Percentiles rank a stretch among this genome's conserved stretches.
phyloP scores from a whole-genome alignment of 345 rosid genomes.

The Psidium friedrichsthalianum region DNA sequence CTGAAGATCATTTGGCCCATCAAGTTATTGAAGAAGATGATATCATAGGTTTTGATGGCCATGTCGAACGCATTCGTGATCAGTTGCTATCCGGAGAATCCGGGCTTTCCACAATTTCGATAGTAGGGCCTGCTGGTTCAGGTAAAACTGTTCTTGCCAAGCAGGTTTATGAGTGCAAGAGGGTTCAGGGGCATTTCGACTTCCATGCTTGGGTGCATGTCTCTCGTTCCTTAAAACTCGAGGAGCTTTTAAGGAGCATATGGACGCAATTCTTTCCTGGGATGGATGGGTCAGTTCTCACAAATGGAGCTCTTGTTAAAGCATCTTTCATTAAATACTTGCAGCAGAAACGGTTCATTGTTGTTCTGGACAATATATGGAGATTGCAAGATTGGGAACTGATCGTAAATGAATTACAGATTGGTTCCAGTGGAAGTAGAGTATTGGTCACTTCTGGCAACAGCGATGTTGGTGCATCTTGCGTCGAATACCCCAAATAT shows the following conservation, averaged over 20 bases:
- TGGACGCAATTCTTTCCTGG: background rate
- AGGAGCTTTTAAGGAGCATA: conserved; percentile 1
- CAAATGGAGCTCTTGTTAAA: background rate
- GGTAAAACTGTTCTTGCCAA: conserved; percentile 10
- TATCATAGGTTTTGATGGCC: background rate
- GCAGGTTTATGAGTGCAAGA: conserved; percentile 1
- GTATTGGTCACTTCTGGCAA: conserved; percentile 1
- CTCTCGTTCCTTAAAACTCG: background rate
- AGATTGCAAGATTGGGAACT: background rate
- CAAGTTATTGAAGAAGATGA: background rate
- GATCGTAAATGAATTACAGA: background rate
- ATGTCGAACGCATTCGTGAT: background rate
- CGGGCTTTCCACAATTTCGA: background rate
- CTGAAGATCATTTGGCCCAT: background rate
- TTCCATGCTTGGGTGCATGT: conserved; percentile 2
- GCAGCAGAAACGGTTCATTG: background rate
- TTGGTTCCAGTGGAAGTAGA: background rate
- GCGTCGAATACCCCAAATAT: background rate
- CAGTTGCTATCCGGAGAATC: conserved; percentile 1
- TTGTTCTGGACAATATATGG: conserved; percentile 10
- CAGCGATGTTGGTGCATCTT: background rate
- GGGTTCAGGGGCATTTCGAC: conserved; percentile 1
- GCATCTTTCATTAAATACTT: background rate
- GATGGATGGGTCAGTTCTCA: background rate
- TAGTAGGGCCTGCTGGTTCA: conserved; percentile 6